Evolutionary conservation across 2,329 filamentous ascomycete genomes (phyloP), one percentile per base, ranked within the genome.

Genomic region (Sarocladium kiliense): DNA sequence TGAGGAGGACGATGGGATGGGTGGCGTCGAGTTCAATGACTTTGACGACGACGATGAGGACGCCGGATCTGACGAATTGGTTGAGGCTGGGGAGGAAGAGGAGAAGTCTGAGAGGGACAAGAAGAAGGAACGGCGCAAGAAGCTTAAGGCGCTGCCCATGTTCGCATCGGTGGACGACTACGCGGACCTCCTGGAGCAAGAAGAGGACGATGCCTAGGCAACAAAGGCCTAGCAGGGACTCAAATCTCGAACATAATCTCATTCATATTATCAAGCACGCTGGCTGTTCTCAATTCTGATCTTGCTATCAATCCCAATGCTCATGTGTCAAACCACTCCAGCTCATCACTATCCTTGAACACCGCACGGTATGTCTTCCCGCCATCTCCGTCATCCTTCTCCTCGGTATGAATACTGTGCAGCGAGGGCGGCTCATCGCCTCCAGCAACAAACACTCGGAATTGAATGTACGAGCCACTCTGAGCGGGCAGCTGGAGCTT

Each of bases 121-220:
- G 58, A 59, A 66, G 54, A 71, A 70, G 50, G 74, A 83, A 68
- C 89, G 88, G 74, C 86, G 82, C 74, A 91, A 87, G 79, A 90
- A 90, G 75, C 78, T 97, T 70, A 96, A 91, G 80, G 84, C 85
- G 60, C 76, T 99, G 62, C 94, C 94, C 6, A 95, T 85, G 34
- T 99, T 99, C 75, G 94, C 95, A 19, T 95, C 90, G 30, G 88
- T 81, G 30, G 94, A 97, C 55, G 94, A 97, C 68, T 99, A 97
- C 71, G 93, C 91, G 16, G 88, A 88, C 64, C 79, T 96, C 74
- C 72, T 96, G 68, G 89, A 79, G 3, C 81, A 84, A 60, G 89
- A 94, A 53, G 84, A 85, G 59, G 85, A 85, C 18, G 72, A 72
- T 56, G 61, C 67, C 57, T 70, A 66, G 45, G 57, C 49, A 53